phyloP scores from a whole-genome alignment of 495 filamentous ascomycete genomes.

The Terfezia boudieri region DNA sequence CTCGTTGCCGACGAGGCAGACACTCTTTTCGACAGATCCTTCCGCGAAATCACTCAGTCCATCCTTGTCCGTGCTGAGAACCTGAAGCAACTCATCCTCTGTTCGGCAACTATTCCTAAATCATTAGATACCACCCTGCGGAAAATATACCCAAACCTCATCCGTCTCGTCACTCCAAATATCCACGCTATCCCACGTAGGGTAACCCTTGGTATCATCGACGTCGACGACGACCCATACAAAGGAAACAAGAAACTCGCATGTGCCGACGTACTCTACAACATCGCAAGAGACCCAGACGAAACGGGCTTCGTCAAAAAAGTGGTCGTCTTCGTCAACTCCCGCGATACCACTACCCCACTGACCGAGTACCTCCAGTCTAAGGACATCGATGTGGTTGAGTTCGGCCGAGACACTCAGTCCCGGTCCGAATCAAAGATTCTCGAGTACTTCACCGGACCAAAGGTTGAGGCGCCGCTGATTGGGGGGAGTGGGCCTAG shows the following conservation, averaged over 20 bases:
- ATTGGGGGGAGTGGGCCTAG: neutral
- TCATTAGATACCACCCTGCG: slow-evolving; percentile 66
- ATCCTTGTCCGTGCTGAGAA: slow-evolving; percentile 63
- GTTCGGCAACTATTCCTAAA: slow-evolving; percentile 86
- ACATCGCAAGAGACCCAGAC: slow-evolving; percentile 59
- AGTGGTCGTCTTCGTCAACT: slow-evolving; percentile 92
- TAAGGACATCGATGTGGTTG: slow-evolving; percentile 72
- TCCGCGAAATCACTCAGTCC: slow-evolving; percentile 54
- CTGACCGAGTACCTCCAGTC: slow-evolving; percentile 54
- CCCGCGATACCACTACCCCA: slow-evolving; percentile 67
- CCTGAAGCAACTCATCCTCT: slow-evolving; percentile 73
- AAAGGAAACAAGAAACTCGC: slow-evolving; percentile 73
- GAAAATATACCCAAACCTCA: slow-evolving; percentile 58
- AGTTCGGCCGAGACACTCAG: slow-evolving; percentile 59
- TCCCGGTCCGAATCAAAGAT: slow-evolving; percentile 50
- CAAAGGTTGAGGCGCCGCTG: slow-evolving; percentile 5
- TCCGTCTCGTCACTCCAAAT: slow-evolving; percentile 74
- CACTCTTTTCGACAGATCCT: slow-evolving; percentile 80
- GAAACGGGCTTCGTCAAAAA: slow-evolving; percentile 47
- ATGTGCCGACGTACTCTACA: slow-evolving; percentile 84
- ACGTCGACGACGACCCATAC: slow-evolving; percentile 73
- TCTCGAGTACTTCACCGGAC: slow-evolving; percentile 47
- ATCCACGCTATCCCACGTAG: slow-evolving; percentile 86
- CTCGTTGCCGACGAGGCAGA: slow-evolving; percentile 88
- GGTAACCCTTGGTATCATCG: slow-evolving; percentile 81